Base-by-base conservation (phyloP, 2,329 filamentous ascomycete genomes). In the Clarireedia homoeocarpa region DNA sequence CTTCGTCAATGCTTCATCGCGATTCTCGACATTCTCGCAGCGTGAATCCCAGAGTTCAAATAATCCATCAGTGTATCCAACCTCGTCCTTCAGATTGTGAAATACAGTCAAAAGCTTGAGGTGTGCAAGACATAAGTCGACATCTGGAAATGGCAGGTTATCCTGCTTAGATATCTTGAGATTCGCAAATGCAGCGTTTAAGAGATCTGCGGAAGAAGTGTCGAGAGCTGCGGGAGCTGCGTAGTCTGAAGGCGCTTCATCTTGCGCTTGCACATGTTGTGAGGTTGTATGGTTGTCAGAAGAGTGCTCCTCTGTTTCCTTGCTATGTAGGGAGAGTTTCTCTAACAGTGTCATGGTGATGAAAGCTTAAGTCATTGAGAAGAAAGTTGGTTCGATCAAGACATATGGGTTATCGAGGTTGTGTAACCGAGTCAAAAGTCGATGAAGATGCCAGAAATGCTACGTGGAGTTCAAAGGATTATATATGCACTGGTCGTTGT, bases 31-130 rank as follows among this genome's bases (percentile, higher is more conserved):
- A 2, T 71, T 62, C 12, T 63, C 61, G 6, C 65, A 63, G 46
- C 60, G 36, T 61, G 59, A 17, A 61, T 86, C 80, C 64, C 72
- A 74, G 49, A 91, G 75, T 2, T 79, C 80, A 70, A 84, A 91
- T 1, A 91, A 72, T 0, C 84, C 83, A 63, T 90, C 83, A 0
- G 72, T 79, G 54, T 81, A 84, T 5, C 83, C 84, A 17, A 91
- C 71, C 17, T 81, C 77, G 57, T 89, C 82, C 59, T 84, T 85
- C 53, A 92, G 71, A 36, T 76, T 76, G 61, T 88, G 80, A 56
- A 92, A 77, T 9, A 83, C 80, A 52, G 83, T 80, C 1, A 92
- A 75, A 0, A 92, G 74, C 67, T 89, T 89, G 27, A 92, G 76
- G 67, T 94, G 89, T 0, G 82, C 85, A 23, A 89, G 78, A 61